Conservation (phyloP, 2,329 filamentous ascomycete genomes). For the Monilinia polystroma region DNA sequence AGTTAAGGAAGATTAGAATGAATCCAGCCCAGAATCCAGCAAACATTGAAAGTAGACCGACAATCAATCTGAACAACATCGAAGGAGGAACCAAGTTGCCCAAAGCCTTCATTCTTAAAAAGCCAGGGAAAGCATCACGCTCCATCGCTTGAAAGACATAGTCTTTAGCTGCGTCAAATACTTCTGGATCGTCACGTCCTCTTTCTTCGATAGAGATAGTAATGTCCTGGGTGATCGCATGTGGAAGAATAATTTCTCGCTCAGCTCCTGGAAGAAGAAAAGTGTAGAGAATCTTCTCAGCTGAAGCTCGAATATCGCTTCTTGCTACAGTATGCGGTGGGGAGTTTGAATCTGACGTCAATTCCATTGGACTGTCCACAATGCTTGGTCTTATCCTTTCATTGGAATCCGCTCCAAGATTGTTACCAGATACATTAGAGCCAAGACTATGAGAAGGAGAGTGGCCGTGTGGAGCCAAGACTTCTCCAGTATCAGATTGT, state of each 20-base stretch:
- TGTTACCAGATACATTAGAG: slow-evolving; percentile 32
- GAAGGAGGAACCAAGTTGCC: slow-evolving; percentile 94
- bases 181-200: slow-evolving; percentile 90
- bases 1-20: slow-evolving; percentile 86
- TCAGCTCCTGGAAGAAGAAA: slow-evolving; percentile 94
- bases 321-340: slow-evolving; percentile 81
- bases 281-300: slow-evolving; percentile 98
- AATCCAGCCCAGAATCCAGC: slow-evolving; percentile 93
- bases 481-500: slow-evolving; percentile 52
- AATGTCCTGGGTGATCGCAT: slow-evolving; percentile 81
- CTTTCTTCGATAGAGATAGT: slow-evolving; percentile 86
- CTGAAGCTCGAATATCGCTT: slow-evolving; percentile 86
- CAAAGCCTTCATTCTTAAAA: slow-evolving; percentile 89
- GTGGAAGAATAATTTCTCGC: slow-evolving; percentile 90
- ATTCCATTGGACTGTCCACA: slow-evolving; percentile 60
- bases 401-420: slow-evolving; percentile 51
- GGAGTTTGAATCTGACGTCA: slow-evolving; percentile 75
- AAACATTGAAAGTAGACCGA: slow-evolving; percentile 85
- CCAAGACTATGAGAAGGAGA: slow-evolving; percentile 51
- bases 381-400: slow-evolving; percentile 51
- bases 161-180: slow-evolving; percentile 96
- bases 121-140: slow-evolving; percentile 96
- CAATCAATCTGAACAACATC: slow-evolving; percentile 78
- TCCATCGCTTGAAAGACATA: slow-evolving; percentile 99
- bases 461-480: slow-evolving; percentile 45